phyloP scores from a whole-genome alignment of 441 rosid genomes.

The Hura crepitans region DNA sequence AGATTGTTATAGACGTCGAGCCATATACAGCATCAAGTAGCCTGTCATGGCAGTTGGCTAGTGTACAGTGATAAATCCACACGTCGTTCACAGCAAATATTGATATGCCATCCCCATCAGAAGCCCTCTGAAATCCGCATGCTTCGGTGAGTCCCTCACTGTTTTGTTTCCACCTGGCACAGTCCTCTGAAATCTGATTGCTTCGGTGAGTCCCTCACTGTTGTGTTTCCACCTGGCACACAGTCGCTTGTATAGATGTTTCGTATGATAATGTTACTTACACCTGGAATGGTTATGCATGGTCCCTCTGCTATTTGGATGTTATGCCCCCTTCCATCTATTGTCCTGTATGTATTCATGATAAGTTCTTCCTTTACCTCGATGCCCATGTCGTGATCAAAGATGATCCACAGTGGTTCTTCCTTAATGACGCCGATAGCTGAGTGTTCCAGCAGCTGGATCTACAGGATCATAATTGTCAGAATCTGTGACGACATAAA shows the following conservation, averaged over 20 bases:
- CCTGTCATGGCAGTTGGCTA: slow-evolving; percentile 67
- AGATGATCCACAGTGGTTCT: slow-evolving; percentile 73
- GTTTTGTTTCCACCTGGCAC: slow-evolving; percentile 61
- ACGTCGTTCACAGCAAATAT: slow-evolving; percentile 67
- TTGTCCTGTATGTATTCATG: slow-evolving; percentile 74
- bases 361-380: slow-evolving; percentile 66
- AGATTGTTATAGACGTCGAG: slow-evolving; percentile 73
- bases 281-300: slow-evolving; percentile 68
- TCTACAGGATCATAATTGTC: slow-evolving; percentile 54
- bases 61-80: slow-evolving; percentile 81
- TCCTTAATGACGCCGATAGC: slow-evolving; percentile 70
- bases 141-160: slow-evolving; percentile 60
- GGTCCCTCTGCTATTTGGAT: slow-evolving; percentile 76
- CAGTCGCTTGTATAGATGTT: slow-evolving; percentile 73
- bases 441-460: slow-evolving; percentile 69
- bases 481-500: slow-evolving; percentile 62
- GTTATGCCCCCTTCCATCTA: slow-evolving; percentile 74
- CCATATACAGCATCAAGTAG: slow-evolving; percentile 63
- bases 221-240: slow-evolving; percentile 61
- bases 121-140: slow-evolving; percentile 55
- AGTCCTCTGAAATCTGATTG: slow-evolving; percentile 59
- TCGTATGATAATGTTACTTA: slow-evolving; percentile 67
- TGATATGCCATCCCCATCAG: slow-evolving; percentile 89
- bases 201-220: slow-evolving; percentile 54
- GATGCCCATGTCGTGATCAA: slow-evolving; percentile 69